A percentile compares a stretch with the other conserved stretches of the same genome.
phyloP scores from a whole-genome alignment of 2,329 filamentous ascomycete genomes.

The Fusarium sp. region DNA sequence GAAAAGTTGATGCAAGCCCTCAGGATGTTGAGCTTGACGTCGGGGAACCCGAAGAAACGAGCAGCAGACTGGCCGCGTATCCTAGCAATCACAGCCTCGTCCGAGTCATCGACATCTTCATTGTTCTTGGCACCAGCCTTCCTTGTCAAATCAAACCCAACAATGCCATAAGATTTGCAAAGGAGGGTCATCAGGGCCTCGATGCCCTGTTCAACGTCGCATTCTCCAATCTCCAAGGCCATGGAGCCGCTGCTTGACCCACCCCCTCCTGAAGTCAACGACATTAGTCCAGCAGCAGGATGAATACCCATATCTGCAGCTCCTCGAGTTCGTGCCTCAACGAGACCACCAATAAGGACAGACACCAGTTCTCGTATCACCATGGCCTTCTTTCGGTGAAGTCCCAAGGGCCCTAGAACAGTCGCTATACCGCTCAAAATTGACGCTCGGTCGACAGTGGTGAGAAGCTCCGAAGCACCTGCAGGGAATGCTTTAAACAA shows the following conservation, averaged over 20 bases:
- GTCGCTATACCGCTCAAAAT: slow-evolving; percentile 87
- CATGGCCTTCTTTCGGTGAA: slow-evolving; percentile 91
- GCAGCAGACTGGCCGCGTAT: slow-evolving; percentile 69
- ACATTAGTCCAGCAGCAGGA: slow-evolving; percentile 86
- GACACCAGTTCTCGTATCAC: slow-evolving; percentile 87
- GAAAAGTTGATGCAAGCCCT: slow-evolving; percentile 93
- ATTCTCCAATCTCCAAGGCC: slow-evolving; percentile 70
- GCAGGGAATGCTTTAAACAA: slow-evolving; percentile 78
- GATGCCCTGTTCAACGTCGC: slow-evolving; percentile 74
- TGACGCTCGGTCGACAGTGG: slow-evolving; percentile 79
- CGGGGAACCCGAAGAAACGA: slow-evolving; percentile 79
- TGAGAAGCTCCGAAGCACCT: slow-evolving; percentile 72
- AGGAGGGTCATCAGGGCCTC: slow-evolving; percentile 70
- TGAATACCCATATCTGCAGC: slow-evolving; percentile 97
- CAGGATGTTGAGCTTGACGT: slow-evolving; percentile 86
- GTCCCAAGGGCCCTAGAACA: slow-evolving; percentile 82
- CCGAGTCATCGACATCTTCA: slow-evolving; percentile 56
- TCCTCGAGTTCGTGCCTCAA: slow-evolving; percentile 90
- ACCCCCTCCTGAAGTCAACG: slow-evolving; percentile 67
- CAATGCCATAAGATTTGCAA: slow-evolving; percentile 73
- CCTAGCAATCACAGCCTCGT: slow-evolving; percentile 64
- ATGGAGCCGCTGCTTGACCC: slow-evolving; percentile 62
- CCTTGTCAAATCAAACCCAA: slow-evolving; percentile 57
- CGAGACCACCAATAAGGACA: slow-evolving; percentile 83
- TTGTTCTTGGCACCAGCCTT: slow-evolving; percentile 40